phyloP scores from a whole-genome alignment of 306 rosid genomes.

The Castanea crenata region DNA sequence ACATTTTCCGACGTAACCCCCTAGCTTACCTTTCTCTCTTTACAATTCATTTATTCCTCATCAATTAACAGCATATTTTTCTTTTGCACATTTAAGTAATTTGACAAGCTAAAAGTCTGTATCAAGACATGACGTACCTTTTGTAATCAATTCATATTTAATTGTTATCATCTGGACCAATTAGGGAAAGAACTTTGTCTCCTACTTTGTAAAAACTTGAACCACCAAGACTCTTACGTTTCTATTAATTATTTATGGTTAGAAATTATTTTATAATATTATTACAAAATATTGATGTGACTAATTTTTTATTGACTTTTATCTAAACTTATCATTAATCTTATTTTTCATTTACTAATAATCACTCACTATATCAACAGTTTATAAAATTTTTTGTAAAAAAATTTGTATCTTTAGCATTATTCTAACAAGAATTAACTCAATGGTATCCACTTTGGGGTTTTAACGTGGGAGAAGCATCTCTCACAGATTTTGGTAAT shows the following conservation, averaged over 20 bases:
- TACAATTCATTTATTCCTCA: background rate
- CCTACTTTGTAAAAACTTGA: background rate
- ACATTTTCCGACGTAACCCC: too few species aligned
- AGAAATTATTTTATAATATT: too few species aligned
- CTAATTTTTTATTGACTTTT: too few species aligned
- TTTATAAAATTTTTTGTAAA: too few species aligned
- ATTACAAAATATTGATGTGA: too few species aligned
- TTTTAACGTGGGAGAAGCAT: background rate
- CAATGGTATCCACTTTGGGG: background rate
- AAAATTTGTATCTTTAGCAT: too few species aligned
- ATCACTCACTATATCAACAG: too few species aligned
- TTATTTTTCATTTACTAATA: too few species aligned
- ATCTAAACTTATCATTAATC: fast-evolving
- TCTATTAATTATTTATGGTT: fast-evolving
- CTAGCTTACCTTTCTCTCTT: background rate
- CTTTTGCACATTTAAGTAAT: background rate
- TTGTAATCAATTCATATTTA: background rate
- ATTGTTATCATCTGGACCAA: background rate
- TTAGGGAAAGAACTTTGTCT: background rate
- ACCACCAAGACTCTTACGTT: background rate
- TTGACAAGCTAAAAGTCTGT: background rate
- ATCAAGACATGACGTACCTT: background rate
- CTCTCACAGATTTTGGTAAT: background rate
- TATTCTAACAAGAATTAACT: background rate
- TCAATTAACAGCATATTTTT: too few species aligned